Percentiles rank a stretch among this genome's conserved stretches.
Evolutionary conservation across 2,329 filamentous ascomycete species (phyloP).

Genomic region (Monascus ruber): DNA sequence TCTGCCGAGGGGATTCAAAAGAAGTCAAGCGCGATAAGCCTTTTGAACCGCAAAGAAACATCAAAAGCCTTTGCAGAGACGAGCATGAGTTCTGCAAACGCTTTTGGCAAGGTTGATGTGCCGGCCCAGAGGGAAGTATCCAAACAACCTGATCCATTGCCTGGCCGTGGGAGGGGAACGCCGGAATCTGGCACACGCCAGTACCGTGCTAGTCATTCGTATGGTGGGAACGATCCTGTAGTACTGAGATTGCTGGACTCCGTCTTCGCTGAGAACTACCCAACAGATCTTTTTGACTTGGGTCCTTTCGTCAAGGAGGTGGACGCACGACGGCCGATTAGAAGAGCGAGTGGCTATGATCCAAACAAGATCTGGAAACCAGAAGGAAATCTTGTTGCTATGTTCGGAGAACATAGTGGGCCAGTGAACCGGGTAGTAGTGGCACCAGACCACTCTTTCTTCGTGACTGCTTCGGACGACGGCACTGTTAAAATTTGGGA

Average conservation of each 20-base stretch:
- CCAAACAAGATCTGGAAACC: constrained; percentile 65
- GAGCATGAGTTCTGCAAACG: constrained; percentile 52
- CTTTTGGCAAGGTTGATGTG: constrained; percentile 52
- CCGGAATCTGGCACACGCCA: constrained; percentile 18
- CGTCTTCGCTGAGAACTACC: constrained; percentile 62
- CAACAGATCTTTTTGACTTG: constrained; percentile 51
- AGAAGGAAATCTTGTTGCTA: constrained; percentile 70
- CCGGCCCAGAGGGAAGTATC: constrained; percentile 30
- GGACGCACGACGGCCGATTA: constrained; percentile 42
- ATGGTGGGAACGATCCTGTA: constrained; percentile 59
- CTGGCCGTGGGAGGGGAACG: constrained; percentile 21
- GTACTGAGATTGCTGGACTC: constrained; percentile 61
- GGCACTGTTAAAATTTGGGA: constrained; percentile 88
- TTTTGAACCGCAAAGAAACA: constrained; percentile 47
- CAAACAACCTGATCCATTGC: constrained; percentile 25
- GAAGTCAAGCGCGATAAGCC: constrained; percentile 47
- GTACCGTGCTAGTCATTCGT: constrained; percentile 63
- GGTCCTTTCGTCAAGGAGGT: constrained; percentile 69
- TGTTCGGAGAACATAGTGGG: constrained; percentile 76
- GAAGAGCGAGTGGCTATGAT: constrained; percentile 42
- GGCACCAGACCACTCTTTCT: constrained; percentile 86
- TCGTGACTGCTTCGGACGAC: constrained; percentile 86
- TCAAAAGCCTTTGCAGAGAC: constrained; percentile 55
- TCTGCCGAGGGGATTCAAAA: constrained; percentile 17
- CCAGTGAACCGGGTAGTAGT: constrained; percentile 71